Percentiles rank a stretch among this genome's conserved stretches.
Evolutionary conservation across 768 basidiomycete species (phyloP).

Genomic region (Cystofilobasidium bisporidii): DNA sequence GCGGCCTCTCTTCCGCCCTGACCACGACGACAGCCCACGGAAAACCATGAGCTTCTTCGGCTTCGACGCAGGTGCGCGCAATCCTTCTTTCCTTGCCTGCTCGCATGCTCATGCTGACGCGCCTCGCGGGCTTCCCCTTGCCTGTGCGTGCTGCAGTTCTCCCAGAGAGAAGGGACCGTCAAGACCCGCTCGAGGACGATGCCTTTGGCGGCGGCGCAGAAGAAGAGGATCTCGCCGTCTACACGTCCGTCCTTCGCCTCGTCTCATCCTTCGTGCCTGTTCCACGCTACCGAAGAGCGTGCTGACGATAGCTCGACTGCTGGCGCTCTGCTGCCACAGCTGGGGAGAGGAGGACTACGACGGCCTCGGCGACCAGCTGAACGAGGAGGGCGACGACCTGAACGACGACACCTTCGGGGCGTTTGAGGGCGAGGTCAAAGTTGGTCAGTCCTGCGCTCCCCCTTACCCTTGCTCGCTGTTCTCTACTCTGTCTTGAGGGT

Average conservation of each 20-base stretch:
- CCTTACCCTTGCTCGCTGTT: not conserved
- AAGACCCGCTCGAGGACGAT: slow-evolving; percentile 10
- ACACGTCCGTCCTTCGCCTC: slow-evolving; percentile 12
- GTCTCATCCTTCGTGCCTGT: too few relatives aligned
- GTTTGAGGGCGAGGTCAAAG: slow-evolving; percentile 37
- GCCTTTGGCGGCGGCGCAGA: slow-evolving; percentile 28
- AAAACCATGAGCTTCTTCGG: slow-evolving; percentile 26
- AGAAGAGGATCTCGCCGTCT: slow-evolving; percentile 70
- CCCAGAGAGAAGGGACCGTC: slow-evolving; percentile 26
- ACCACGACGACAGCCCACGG: too few relatives aligned
- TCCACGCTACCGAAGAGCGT: too few relatives aligned
- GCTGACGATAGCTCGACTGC: not conserved
- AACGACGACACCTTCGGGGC: slow-evolving; percentile 94
- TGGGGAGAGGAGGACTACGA: slow-evolving; percentile 82
- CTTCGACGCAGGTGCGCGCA: slow-evolving; percentile 20
- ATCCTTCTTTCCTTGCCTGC: not conserved
- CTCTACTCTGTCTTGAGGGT: slow-evolving; percentile 6
- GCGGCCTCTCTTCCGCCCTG: too few relatives aligned
- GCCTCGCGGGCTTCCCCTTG: not conserved
- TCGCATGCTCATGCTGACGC: not conserved
- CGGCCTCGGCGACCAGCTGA: slow-evolving; percentile 73
- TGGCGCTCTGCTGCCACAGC: slow-evolving; percentile 41
- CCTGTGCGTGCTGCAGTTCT: slow-evolving; percentile 22
- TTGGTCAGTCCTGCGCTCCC: slow-evolving; percentile 52
- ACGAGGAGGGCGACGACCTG: slow-evolving; percentile 81